phyloP scores from a whole-genome alignment of 495 filamentous ascomycete species.

The Cercophora scortea region DNA sequence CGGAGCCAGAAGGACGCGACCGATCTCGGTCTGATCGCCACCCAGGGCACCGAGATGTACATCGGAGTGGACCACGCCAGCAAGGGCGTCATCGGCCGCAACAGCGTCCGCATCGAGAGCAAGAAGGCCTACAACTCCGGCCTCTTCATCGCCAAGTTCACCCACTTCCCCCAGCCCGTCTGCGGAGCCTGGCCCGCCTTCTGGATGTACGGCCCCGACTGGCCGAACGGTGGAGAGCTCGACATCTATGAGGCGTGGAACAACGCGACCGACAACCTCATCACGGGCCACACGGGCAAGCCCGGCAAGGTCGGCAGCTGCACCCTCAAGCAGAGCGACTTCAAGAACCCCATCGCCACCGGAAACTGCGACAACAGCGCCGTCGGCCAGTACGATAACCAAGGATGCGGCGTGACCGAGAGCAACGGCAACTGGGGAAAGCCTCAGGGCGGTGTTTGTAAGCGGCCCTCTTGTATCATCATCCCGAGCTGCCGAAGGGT shows the following conservation, averaged over 20 bases:
- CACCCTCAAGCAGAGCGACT: conserved; percentile 34
- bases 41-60: conserved; percentile 36
- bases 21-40: conserved; percentile 44
- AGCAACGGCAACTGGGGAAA: conserved; percentile 58
- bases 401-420: conserved; percentile 28
- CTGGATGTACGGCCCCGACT: conserved; percentile 68
- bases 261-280: conserved; percentile 49
- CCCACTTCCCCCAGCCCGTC: conserved; percentile 56
- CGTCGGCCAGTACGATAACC: conserved; percentile 14
- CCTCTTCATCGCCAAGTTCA: conserved; percentile 62
- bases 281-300: conserved; percentile 65
- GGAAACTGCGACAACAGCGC: conserved; percentile 48
- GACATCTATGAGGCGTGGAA: conserved; percentile 89
- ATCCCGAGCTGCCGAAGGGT: no score
- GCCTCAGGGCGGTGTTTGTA: conserved; percentile 50
- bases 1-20: conserved; percentile 43
- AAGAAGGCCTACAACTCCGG: conserved; percentile 57
- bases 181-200: conserved; percentile 57
- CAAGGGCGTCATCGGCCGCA: conserved; percentile 41
- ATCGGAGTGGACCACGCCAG: conserved; percentile 38
- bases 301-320: conserved; percentile 53
- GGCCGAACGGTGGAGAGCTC: conserved; percentile 76
- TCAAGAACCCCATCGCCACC: conserved; percentile 40
- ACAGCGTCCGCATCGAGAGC: conserved; percentile 60
- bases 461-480: no score